phyloP scores from a whole-genome alignment of 2,329 filamentous ascomycete genomes.

The Epichloe elymi region DNA sequence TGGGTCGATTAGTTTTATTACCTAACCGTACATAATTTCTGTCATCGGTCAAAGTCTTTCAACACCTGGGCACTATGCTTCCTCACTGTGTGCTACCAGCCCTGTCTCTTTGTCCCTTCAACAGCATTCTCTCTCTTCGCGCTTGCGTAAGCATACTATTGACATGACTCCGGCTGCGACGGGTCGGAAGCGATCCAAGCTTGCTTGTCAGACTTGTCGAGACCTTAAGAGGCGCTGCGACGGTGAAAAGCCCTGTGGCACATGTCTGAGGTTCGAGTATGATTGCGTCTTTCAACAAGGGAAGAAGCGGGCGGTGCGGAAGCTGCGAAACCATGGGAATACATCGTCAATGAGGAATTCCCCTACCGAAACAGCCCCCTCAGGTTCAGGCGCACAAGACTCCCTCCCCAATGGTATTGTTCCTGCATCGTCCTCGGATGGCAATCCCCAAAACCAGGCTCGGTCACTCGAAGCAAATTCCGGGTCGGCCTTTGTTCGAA shows the following conservation, averaged over 20 bases:
- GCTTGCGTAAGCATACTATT: neutral
- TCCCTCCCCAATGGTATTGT: neutral
- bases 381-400: neutral
- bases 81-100: neutral
- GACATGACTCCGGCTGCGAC: neutral
- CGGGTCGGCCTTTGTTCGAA: conserved; percentile 40
- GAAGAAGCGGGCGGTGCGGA: neutral
- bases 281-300: conserved; percentile 32
- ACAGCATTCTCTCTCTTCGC: neutral
- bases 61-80: neutral
- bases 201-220: conserved; percentile 38
- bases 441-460: conserved; percentile 19
- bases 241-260: conserved; percentile 36
- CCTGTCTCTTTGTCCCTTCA: neutral
- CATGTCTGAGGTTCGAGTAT: conserved; percentile 39
- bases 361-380: neutral
- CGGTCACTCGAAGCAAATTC: conserved; percentile 34
- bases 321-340: neutral
- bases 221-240: conserved; percentile 44
- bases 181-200: conserved; percentile 24
- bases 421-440: conserved; percentile 1
- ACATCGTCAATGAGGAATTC: neutral
- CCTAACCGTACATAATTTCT: neutral
- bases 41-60: neutral
- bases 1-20: neutral